Percentiles rank a stretch among this genome's conserved stretches.
These are phyloP conservation scores for Helianthus annuus DNA, from an alignment of 129 eudicot species.

Conservation along the genomic window HanXRQr2.0-SUNRISE NC_035438.2:100803009-100803508, in stretches of 20 bases:
- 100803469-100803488: background rate
- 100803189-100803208: constrained; percentile 72
- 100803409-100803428: background rate
- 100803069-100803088: constrained; percentile 73
- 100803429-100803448: background rate
- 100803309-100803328: constrained; percentile 1
- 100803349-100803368: background rate
- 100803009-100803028: background rate
- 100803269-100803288: constrained; percentile 53
- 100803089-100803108: constrained; percentile 70
- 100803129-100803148: constrained; percentile 72
- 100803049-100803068: constrained; percentile 8
- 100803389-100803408: background rate
- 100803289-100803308: background rate
- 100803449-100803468: background rate
- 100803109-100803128: constrained; percentile 75
- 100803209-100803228: constrained; percentile 71
- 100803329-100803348: constrained; percentile 2
- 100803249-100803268: constrained; percentile 43
- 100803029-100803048: background rate
- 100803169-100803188: constrained; percentile 65
- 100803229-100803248: constrained; percentile 43
- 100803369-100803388: background rate
- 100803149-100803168: constrained; percentile 71
- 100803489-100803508: background rate